Percentiles rank a stretch among this genome's conserved stretches.
phyloP scores from a whole-genome alignment of 2,329 filamentous ascomycete species.

The Sporothrix schenckii region DNA sequence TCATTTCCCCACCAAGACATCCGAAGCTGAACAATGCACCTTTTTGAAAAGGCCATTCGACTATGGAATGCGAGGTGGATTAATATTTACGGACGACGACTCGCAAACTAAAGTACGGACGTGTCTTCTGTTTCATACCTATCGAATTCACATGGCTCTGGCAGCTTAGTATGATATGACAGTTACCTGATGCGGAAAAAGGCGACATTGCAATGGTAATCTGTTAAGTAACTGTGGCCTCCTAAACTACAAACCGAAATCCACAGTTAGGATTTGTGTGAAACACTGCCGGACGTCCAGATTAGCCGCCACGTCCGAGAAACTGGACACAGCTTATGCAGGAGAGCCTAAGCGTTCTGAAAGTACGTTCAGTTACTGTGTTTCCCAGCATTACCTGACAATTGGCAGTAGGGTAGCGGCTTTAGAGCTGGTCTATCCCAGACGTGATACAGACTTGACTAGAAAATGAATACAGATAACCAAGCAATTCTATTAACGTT shows the following conservation, averaged over 20 bases:
- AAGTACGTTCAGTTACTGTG: too few relatives aligned
- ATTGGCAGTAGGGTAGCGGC: background rate
- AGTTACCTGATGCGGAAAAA: background rate
- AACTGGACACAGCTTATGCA: background rate
- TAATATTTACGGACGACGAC: too few relatives aligned
- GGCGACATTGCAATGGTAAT: background rate
- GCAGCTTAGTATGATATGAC: too few relatives aligned
- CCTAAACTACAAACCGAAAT: background rate
- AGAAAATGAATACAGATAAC: background rate
- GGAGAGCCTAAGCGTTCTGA: too few relatives aligned
- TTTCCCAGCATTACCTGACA: too few relatives aligned
- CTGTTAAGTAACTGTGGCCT: background rate
- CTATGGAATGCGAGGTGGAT: too few relatives aligned
- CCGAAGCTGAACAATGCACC: conserved; percentile 13
- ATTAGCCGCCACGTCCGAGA: conserved; percentile 25
- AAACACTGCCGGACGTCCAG: conserved; percentile 29
- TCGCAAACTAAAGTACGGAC: too few relatives aligned
- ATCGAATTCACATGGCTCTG: too few relatives aligned
- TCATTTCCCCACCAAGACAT: conserved; percentile 12
- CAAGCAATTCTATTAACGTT: background rate
- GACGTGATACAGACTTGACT: background rate
- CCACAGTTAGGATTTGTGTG: background rate
- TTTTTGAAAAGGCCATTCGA: too few relatives aligned
- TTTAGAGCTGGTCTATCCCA: background rate
- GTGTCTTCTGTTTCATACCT: too few relatives aligned